Evolutionary conservation across 306 rosid genomes (phyloP).

Genomic region (Benincasa hispida): DNA sequence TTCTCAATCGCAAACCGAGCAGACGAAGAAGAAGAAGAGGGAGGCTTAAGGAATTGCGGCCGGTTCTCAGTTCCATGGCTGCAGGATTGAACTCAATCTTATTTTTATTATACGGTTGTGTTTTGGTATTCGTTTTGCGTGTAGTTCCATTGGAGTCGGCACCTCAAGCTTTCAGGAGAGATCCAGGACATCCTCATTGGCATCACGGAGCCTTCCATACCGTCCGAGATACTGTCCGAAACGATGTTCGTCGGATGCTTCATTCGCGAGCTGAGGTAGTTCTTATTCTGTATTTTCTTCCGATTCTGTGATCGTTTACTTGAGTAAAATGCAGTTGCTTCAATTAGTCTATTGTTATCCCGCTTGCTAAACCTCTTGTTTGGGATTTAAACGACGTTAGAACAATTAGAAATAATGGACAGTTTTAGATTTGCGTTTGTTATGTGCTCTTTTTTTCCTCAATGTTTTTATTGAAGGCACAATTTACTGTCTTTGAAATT

Average conservation of each 20-base stretch:
- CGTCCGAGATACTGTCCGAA: constrained; percentile 60
- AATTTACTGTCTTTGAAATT: not conserved
- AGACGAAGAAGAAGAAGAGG: not conserved
- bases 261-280: constrained; percentile 93
- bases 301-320: not conserved
- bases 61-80: constrained; percentile 21
- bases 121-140: constrained; percentile 30
- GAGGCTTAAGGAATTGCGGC: not conserved
- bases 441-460: not conserved
- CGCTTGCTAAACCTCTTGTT: not conserved
- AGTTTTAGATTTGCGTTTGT: not conserved
- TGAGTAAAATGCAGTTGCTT: not conserved
- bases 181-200: constrained; percentile 74
- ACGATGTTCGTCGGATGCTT: constrained; percentile 88
- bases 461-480: not conserved
- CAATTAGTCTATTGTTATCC: not conserved
- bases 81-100: constrained; percentile 10
- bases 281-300: not conserved
- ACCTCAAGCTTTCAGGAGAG: constrained; percentile 66
- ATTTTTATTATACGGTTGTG: not conserved
- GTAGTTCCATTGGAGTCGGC: constrained; percentile 49
- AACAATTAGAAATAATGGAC: not conserved
- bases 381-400: not conserved
- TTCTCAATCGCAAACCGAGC: not conserved
- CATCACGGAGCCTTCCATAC: constrained; percentile 96